phyloP scores from a whole-genome alignment of 2,329 filamentous ascomycete genomes.

The Alternaria conjuncta region DNA sequence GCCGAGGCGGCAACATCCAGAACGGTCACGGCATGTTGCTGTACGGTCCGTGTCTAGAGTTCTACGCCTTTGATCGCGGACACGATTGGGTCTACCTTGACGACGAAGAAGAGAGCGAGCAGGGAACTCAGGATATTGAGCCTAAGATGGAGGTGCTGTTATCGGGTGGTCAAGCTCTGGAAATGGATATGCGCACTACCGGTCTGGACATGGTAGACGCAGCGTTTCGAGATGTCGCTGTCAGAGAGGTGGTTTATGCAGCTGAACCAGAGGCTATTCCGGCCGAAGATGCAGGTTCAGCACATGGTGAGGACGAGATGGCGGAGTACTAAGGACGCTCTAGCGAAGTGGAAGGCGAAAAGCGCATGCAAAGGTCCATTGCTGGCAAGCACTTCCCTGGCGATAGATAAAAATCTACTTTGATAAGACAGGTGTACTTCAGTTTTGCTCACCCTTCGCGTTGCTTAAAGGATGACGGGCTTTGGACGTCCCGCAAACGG shows the following conservation, averaged over 20 bases:
- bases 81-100: neutral
- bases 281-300: neutral
- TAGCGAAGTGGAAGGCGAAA: neutral
- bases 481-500: neutral
- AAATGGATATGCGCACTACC: constrained; percentile 14
- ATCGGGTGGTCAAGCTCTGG: neutral
- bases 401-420: neutral
- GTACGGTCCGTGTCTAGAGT: constrained; percentile 31
- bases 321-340: neutral
- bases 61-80: constrained; percentile 28
- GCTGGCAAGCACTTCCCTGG: neutral
- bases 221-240: constrained; percentile 4
- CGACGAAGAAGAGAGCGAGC: neutral
- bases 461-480: neutral
- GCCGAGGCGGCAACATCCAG: constrained; percentile 16
- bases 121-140: neutral
- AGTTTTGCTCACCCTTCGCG: neutral
- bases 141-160: neutral
- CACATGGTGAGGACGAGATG: neutral
- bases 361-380: neutral
- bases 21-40: constrained; percentile 31
- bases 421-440: neutral
- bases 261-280: neutral
- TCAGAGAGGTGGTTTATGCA: constrained; percentile 6
- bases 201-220: constrained; percentile 2